Conservation (phyloP, 768 basidiomycete species). For the Boletus edulis region DNA sequence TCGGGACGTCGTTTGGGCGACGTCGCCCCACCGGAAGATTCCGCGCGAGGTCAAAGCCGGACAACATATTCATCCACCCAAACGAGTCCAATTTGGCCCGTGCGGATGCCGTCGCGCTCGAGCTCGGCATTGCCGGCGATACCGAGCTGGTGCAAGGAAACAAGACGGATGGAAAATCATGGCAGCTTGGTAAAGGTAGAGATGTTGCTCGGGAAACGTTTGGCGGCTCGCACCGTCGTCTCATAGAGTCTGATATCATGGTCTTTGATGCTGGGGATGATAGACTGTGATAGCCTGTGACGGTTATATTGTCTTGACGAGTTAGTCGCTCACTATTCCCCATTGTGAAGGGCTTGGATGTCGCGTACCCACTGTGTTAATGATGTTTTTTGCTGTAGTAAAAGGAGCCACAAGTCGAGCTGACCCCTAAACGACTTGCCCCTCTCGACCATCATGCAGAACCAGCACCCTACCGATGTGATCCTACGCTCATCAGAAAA, state of each 20-base stretch:
- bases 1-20: constrained; percentile 8
- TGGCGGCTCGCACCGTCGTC: constrained; percentile 15
- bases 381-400: too few relatives aligned
- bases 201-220: constrained; percentile 49
- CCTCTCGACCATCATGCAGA: constrained; percentile 6
- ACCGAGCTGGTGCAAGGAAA: constrained; percentile 46
- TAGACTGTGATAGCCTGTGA: constrained; percentile 1
- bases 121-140: constrained; percentile 49
- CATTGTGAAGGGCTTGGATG: too few relatives aligned
- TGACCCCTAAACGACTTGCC: neutral
- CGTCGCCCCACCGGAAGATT: constrained; percentile 24
- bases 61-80: constrained; percentile 62
- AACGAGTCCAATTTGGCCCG: constrained; percentile 61
- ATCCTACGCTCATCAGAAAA: constrained; percentile 15
- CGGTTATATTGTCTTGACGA: neutral
- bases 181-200: constrained; percentile 52
- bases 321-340: neutral
- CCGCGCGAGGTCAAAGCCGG: constrained; percentile 55
- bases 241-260: neutral
- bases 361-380: too few relatives aligned
- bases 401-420: too few relatives aligned
- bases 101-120: constrained; percentile 58
- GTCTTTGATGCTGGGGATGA: constrained; percentile 12
- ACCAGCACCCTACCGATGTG: constrained; percentile 7
- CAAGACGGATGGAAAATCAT: constrained; percentile 38